Conservation (phyloP, 441 rosid genomes). For the Melastoma candidum region DNA sequence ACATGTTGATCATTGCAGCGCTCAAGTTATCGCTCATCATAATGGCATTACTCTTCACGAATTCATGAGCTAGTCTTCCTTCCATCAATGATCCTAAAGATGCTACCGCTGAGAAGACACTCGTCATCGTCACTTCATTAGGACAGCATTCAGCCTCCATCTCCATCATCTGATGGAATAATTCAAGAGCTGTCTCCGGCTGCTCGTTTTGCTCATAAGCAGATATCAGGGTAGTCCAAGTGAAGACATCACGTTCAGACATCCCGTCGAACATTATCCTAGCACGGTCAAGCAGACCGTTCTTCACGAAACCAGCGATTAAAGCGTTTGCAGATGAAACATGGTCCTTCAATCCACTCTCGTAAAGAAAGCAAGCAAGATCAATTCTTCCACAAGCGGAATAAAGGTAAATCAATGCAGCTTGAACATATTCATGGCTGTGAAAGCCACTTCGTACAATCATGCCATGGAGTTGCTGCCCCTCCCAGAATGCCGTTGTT, state of each 20-base stretch:
- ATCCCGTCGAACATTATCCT: conserved; percentile 43
- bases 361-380: conserved; percentile 56
- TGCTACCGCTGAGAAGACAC: conserved; percentile 62
- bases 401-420: conserved; percentile 59
- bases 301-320: conserved; percentile 51
- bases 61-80: conserved; percentile 56
- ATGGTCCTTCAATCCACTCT: conserved; percentile 38
- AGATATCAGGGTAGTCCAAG: conserved; percentile 81
- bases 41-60: conserved; percentile 31
- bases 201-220: conserved; percentile 50
- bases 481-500: conserved; percentile 23
- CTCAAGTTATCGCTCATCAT: conserved; percentile 47
- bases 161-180: conserved; percentile 55
- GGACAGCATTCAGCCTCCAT: conserved; percentile 38
- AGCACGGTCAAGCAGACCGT: conserved; percentile 51
- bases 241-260: conserved; percentile 56
- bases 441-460: conserved; percentile 50
- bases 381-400: conserved; percentile 39
- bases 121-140: conserved; percentile 68
- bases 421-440: conserved; percentile 50
- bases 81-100: conserved; percentile 43
- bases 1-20: conserved; percentile 82
- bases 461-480: conserved; percentile 52
- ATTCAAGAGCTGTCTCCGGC: conserved; percentile 42
- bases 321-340: conserved; percentile 60